Percentiles rank a stretch among this genome's conserved stretches.
Conservation (phyloP, 345 rosid genomes). For the Gossypium herbaceum region DNA sequence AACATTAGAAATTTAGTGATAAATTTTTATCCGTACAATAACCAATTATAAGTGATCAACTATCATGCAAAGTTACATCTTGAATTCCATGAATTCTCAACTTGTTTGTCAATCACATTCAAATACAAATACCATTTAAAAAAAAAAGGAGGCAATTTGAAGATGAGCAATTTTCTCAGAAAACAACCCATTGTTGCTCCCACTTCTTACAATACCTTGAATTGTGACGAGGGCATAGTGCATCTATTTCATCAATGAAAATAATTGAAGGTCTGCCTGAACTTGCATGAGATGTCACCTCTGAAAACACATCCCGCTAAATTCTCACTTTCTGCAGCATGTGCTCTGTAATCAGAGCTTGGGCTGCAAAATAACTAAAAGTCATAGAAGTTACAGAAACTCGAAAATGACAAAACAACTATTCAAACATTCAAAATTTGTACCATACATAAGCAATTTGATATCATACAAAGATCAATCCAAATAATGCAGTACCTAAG, state of each 20-base stretch:
- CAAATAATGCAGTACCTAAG: constrained; percentile 49
- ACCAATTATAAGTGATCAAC: background rate
- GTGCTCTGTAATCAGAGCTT: constrained; percentile 65
- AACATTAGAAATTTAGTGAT: background rate
- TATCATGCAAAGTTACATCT: background rate
- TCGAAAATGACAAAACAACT: background rate
- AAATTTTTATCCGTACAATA: background rate
- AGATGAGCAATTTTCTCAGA: constrained; percentile 19
- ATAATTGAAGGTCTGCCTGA: constrained; percentile 71
- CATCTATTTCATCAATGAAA: constrained; percentile 89
- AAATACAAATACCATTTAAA: constrained; percentile 12
- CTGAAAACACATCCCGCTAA: constrained; percentile 69
- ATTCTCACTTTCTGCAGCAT: constrained; percentile 86
- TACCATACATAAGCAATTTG: background rate
- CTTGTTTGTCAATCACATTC: background rate
- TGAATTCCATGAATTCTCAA: background rate
- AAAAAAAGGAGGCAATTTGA: background rate
- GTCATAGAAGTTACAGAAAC: background rate
- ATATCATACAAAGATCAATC: background rate
- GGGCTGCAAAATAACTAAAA: constrained; percentile 44
- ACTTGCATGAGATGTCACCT: constrained; percentile 58
- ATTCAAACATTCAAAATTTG: constrained; percentile 22
- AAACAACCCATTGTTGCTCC: background rate
- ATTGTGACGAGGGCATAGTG: constrained; percentile 78
- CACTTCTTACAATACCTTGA: constrained; percentile 41